Base-by-base conservation (phyloP, 768 basidiomycete species). In the Agrocybe praecox region DNA sequence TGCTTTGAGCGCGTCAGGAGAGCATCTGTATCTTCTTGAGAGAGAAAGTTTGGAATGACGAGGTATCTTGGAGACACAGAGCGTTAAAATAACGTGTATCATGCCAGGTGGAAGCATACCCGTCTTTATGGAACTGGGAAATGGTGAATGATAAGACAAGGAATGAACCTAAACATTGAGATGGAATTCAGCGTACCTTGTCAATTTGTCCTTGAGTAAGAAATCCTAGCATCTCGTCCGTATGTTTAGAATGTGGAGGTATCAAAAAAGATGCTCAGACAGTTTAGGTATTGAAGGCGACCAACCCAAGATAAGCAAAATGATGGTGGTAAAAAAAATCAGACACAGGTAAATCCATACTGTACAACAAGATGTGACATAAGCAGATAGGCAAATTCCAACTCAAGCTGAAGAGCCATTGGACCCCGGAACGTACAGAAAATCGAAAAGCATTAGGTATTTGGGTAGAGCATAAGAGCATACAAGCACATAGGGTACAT, bases 1-100 rank as follows among this genome's bases (percentile, higher is more conserved):
- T 87, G 72, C 60, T 86, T 87, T 1, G 94, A 83, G n/a, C 90
- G 86, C 15, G 64, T 67, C 10, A 96, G 73, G 29, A 98, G 83
- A 15, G 77, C 78, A 11, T 74, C 65, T 0, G 88, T 82, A 40
- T 90, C 85, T 10, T 79, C 76, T n/a, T 65, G 55, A 6, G 74
- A 69, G 51, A 96, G 76, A 72, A 98, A 98, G 12, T 73, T 73
- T 0, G 88, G 89, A 42, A 99, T 66, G 52, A 92, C 72, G 42
- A 97, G 80, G 64, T 96, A 96, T 44, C 94, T 94, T 50, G 24
- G 44, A 8, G 17, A 44, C 24, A 51, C 18, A 45, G 47, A 54
- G 26, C 51, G 29, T 26, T 55, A 48, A 12, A 9, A 34, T 18
- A 17, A 22, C 24, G 52, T 52, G 52, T 60, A 36, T 59, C 45